Conservation (phyloP, 495 filamentous ascomycete genomes). For the Letharia lupina region DNA sequence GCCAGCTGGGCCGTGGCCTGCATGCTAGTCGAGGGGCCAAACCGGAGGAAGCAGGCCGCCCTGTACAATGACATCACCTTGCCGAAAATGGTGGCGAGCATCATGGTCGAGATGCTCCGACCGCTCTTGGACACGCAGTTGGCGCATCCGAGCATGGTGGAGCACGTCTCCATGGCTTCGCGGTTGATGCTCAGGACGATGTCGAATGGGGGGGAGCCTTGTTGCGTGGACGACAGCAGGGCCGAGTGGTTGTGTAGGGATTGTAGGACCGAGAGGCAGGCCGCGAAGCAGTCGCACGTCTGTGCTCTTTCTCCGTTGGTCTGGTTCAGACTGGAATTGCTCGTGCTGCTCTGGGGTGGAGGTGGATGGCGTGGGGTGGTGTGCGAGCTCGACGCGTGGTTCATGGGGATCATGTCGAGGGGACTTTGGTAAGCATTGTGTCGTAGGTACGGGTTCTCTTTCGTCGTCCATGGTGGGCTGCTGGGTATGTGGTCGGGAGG, state of each 20-base stretch:
- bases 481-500: not conserved
- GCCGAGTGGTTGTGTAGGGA: conserved; percentile 39
- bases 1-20: conserved; percentile 30
- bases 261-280: conserved; percentile 39
- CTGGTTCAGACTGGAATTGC: not conserved
- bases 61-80: conserved; percentile 42
- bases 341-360: conserved; percentile 1
- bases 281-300: conserved; percentile 39
- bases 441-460: conserved; percentile 12
- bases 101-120: conserved; percentile 38
- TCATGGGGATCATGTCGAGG: conserved; percentile 30
- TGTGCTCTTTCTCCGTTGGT: not conserved
- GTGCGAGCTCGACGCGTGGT: conserved; percentile 19
- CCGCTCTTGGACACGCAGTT: conserved; percentile 25
- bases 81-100: conserved; percentile 39
- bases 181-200: conserved; percentile 37
- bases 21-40: conserved; percentile 28
- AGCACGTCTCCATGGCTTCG: conserved; percentile 42
- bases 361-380: conserved; percentile 9
- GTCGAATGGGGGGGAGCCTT: conserved; percentile 34
- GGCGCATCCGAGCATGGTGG: conserved; percentile 36
- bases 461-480: conserved; percentile 13
- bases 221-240: conserved; percentile 21
- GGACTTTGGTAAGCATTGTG: conserved; percentile 23
- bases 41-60: conserved; percentile 29